Evolutionary conservation across 306 rosid genomes (phyloP), one percentile per base, ranked within the genome.

Genomic region (Dicorynia guianensis): DNA sequence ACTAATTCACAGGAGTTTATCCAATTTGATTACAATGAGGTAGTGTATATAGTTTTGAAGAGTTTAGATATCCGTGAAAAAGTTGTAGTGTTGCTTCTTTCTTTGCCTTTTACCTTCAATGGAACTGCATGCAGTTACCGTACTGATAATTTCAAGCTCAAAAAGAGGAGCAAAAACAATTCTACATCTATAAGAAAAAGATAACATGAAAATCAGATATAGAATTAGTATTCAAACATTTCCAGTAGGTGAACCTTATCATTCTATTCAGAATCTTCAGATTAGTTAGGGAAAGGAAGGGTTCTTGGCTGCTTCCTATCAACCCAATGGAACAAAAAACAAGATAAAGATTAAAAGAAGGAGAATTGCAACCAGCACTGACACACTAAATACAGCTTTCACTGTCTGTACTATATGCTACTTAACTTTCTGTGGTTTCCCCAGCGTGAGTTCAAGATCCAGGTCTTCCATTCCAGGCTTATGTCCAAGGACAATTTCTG

Each of bases 371-470:
- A 73, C 30, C 25, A 72, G 66, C 50, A 83, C 69, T 71, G 69
- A 54, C 77, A 54, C 77, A 55, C 19, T 58, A 71, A 50, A 25
- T 63, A 19, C 78, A 66, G n/a, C 34, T 70, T 67, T 2, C 30
- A 1, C 14, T 80, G 40, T 55, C 36, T 65, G 50, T 69, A 56
- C 74, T 47, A 35, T 46, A 48, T 71, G 62, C 53, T 39, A 66
- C 54, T 84, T 71, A 43, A 85, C 63, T 71, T 81, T 75, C 20
- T 87, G 84, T 65, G 86, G 81, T 61, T 80, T 81, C 67, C 98
- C 98, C 61, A 93, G 88, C 90, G 96, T 86, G 81, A 93, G 97
- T 82, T 93, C 98, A 79, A 93, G 98, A 85, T 93, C 98, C 84
- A 93, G 76, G 54, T 87, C 91, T 64, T 87, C 93, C 69, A 74